These are phyloP conservation scores for Nasturtium officinale DNA, from an alignment of 345 rosid species.

Conservation along the genomic window DNA sequence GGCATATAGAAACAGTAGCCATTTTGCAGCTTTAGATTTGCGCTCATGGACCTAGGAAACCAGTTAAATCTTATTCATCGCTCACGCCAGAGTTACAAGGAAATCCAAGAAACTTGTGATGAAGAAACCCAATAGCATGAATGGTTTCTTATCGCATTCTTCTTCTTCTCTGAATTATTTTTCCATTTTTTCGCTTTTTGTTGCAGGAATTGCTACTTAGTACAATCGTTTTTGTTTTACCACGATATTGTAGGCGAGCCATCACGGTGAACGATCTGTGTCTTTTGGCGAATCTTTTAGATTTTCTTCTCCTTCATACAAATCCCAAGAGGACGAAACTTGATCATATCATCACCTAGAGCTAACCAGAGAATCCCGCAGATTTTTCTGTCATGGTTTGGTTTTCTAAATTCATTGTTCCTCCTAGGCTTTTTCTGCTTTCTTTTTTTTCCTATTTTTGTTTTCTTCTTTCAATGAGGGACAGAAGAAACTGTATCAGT, in stretches of 20 bases:
- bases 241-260: conserved; percentile 52
- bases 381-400: conserved; percentile 45
- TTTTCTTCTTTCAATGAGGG: conserved; percentile 40
- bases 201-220: conserved; percentile 51
- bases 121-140: conserved; percentile 17
- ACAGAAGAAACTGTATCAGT: conserved; percentile 63
- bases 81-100: conserved; percentile 3
- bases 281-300: conserved; percentile 44
- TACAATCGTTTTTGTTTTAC: conserved; percentile 46
- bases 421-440: conserved; percentile 32
- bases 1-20: conserved; percentile 10
- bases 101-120: conserved; percentile 28
- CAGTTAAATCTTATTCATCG: background rate
- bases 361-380: conserved; percentile 42
- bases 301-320: conserved; percentile 36
- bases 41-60: conserved; percentile 15
- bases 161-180: conserved; percentile 26
- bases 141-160: conserved; percentile 14
- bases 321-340: conserved; percentile 38
- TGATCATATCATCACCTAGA: conserved; percentile 41
- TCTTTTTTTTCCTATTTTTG: conserved; percentile 9
- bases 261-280: conserved; percentile 39
- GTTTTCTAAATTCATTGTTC: conserved; percentile 45
- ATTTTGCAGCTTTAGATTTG: conserved; percentile 21
- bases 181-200: conserved; percentile 24